Evolutionary conservation across 176 grass and related monocot genomes (phyloP).

Genomic region (Pontederia crassipes): DNA sequence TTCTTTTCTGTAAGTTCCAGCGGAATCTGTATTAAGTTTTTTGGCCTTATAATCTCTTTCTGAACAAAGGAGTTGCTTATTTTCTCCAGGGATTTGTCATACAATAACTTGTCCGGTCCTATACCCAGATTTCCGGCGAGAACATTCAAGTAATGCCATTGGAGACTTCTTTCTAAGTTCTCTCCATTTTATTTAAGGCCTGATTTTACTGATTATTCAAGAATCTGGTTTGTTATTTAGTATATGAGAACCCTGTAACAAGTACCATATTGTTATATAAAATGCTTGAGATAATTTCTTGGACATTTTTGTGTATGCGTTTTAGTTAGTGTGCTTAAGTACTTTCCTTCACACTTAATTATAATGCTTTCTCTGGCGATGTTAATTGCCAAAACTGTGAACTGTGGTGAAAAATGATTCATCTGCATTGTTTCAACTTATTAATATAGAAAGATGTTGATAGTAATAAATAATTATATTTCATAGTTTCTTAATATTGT

Average conservation of each 20-base stretch:
- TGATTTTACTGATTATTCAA: slow-evolving; percentile 3
- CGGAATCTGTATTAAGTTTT: neutral
- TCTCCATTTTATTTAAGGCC: neutral
- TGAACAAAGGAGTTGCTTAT: neutral
- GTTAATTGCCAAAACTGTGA: no score
- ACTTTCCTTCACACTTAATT: no score
- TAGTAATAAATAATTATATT: no score
- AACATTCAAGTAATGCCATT: slow-evolving; percentile 67
- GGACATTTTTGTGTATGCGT: no score
- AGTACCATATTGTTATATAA: no score
- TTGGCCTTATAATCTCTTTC: neutral
- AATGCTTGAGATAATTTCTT: no score
- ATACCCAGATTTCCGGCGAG: slow-evolving; percentile 51
- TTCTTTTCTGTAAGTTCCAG: slow-evolving; percentile 13
- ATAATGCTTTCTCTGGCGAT: no score
- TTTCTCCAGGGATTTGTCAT: slow-evolving; percentile 16
- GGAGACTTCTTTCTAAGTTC: neutral
- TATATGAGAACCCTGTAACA: no score
- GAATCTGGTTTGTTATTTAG: neutral
- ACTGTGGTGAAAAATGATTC: no score
- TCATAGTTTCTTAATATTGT: neutral
- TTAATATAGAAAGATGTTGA: no score
- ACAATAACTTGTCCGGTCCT: slow-evolving; percentile 25
- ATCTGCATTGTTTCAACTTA: no score
- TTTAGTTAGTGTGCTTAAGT: no score